phyloP scores from a whole-genome alignment of 805 yeast genomes.

The Candida sakaeoensis region DNA sequence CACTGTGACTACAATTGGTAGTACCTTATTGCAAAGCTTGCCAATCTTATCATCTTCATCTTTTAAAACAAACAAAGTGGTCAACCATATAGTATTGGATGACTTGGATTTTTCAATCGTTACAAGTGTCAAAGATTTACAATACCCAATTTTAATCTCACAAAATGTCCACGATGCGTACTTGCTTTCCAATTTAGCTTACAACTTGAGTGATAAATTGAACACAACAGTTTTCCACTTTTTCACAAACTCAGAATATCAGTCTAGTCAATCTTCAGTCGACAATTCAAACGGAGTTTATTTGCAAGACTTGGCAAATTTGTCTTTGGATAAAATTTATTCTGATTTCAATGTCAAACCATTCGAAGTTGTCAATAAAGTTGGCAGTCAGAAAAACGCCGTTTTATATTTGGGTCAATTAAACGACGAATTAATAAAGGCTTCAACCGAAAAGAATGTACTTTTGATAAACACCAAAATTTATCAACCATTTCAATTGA shows the following conservation, averaged over 20 bases:
- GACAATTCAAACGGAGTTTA: constrained; percentile 14
- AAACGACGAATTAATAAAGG: constrained; percentile 37
- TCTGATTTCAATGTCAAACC: constrained; percentile 23
- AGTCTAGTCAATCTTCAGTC: constrained; percentile 10
- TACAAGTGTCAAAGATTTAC: constrained; percentile 70
- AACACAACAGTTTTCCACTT: constrained; percentile 70
- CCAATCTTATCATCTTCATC: constrained; percentile 49
- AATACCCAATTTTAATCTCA: constrained; percentile 65
- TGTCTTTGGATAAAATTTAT: constrained; percentile 21
- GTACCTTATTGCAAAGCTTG: constrained; percentile 52
- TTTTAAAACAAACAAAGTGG: constrained; percentile 41
- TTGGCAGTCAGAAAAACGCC: constrained; percentile 43
- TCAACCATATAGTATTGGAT: constrained; percentile 59
- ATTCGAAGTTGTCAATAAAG: constrained; percentile 27
- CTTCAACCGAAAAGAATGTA: constrained; percentile 33
- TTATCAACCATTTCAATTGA: constrained; percentile 69
- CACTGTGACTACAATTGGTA: constrained; percentile 52
- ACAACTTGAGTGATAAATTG: constrained; percentile 48
- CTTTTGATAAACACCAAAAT: constrained; percentile 57
- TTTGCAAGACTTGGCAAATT: constrained; percentile 14
- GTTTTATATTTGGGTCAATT: constrained; percentile 64
- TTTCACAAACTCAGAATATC: constrained; percentile 31
- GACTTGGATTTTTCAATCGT: constrained; percentile 64
- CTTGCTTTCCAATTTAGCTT: constrained; percentile 51
- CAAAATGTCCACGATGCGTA: constrained; percentile 49